phyloP scores from a whole-genome alignment of 2,329 filamentous ascomycete species.

The Penicillium sp. region DNA sequence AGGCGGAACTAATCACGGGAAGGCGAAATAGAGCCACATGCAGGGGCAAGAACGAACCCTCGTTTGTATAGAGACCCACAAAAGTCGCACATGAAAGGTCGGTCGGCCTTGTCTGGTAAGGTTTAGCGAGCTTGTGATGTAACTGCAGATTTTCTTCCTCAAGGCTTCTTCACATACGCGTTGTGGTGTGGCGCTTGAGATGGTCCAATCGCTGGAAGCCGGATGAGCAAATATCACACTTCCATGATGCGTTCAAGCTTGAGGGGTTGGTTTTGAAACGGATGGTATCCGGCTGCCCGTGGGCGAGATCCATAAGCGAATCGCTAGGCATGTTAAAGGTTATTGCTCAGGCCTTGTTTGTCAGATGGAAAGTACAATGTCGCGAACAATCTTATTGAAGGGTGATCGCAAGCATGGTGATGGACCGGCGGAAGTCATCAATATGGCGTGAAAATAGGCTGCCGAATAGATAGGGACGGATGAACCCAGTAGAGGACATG shows the following conservation, averaged over 20 bases:
- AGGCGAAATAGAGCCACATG: neutral
- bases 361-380: neutral
- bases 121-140: neutral
- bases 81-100: constrained; percentile 29
- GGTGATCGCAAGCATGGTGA: neutral
- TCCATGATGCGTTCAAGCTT: constrained; percentile 23
- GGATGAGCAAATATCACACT: constrained; percentile 31
- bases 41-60: constrained; percentile 26
- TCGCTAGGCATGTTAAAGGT: neutral
- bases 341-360: neutral
- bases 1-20: neutral
- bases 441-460: neutral
- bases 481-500: neutral
- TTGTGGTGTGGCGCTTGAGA: constrained; percentile 31
- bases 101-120: constrained; percentile 27
- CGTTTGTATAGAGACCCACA: constrained; percentile 33
- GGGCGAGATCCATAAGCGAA: neutral
- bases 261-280: neutral
- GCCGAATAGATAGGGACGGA: neutral
- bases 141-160: neutral
- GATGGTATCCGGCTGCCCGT: neutral
- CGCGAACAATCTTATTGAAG: neutral
- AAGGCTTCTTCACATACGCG: constrained; percentile 26
- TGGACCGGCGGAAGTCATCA: neutral
- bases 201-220: constrained; percentile 34